These are phyloP conservation scores for Psilocybe tampanensis DNA, from an alignment of 768 basidiomycete genomes.

Conservation along the genomic window DNA sequence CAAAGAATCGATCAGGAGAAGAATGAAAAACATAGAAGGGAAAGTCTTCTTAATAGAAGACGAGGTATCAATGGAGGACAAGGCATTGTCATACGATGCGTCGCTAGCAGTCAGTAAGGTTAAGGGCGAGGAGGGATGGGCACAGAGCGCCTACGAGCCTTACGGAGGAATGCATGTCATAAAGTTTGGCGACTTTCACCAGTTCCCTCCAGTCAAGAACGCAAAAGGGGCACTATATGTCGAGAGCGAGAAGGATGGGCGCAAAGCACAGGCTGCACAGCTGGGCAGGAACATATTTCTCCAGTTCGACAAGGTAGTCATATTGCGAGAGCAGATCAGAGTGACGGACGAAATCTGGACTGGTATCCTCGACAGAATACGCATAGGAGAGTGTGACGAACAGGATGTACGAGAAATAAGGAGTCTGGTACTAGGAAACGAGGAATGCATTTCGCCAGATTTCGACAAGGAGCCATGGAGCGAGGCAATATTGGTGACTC, in stretches of 20 bases:
- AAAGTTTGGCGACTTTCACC: too few species aligned
- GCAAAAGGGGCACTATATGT: too few species aligned
- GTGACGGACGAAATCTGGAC: constrained; percentile 32
- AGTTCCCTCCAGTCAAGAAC: too few species aligned
- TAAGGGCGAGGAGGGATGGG: background rate
- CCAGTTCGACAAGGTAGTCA: constrained; percentile 35
- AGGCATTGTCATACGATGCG: constrained; percentile 19
- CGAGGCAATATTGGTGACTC: constrained; percentile 34
- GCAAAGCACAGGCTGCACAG: too few species aligned
- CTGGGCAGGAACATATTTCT: constrained; percentile 26
- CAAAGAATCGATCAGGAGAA: background rate
- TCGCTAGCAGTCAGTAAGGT: background rate
- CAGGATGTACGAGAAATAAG: background rate
- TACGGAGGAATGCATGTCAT: too few species aligned
- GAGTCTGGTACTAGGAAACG: background rate
- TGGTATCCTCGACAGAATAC: constrained; percentile 27
- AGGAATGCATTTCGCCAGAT: background rate
- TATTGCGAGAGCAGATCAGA: constrained; percentile 38
- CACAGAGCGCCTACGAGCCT: too few species aligned
- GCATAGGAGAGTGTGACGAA: background rate
- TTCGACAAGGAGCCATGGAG: constrained; percentile 27
- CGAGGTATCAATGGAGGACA: constrained; percentile 41
- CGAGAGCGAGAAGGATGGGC: too few species aligned
- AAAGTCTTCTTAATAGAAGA: constrained; percentile 35
- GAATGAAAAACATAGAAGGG: constrained; percentile 15